Base-by-base conservation (phyloP, 179 eudicot species). In the Actinidia chinensis region DNA sequence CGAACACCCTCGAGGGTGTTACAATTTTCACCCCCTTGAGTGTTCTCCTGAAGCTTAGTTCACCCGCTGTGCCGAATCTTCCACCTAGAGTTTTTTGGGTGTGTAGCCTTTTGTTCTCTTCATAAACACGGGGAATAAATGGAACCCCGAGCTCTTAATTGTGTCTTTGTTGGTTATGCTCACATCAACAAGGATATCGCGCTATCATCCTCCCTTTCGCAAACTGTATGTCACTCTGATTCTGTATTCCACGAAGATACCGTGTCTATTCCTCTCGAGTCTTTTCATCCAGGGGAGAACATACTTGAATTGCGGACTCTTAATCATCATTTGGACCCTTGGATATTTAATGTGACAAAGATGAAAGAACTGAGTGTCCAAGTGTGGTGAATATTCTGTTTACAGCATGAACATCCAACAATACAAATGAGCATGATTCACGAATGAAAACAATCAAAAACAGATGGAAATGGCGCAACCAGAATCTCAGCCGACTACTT, bases 231-330 rank as follows among this genome's bases (percentile, higher is more conserved):
- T 74, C 5, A 59, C 69, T 51, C 33, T 44, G 77, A 74, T 74
- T 52, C n/a, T 10, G 8, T 47, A 7, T 74, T 74, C 43, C 52
- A 28, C 11, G 58, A 60, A 20, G 9, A 5, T 1, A 44, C 20
- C 1, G 25, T 28, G 33, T 59, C 20, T 60, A 50, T 36, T 65
- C 46, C 18, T 65, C 47, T 13, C 14, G 25, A 42, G 71, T 66
- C 71, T 66, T 28, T 54, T 46, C 73, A 46, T 69, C 18, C 46
- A 40, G 40, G 73, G n/a, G 73, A 47, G 73, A 69, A 17, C 47
- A 47, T 1, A 4, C 4, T 22, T 44, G 73, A 69, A 69, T 43
- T 68, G 52, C 14, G 44, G 5, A 68, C 71, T 66, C 23, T 66
- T 5, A 36, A 66, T 15, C n/a, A 44, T 8, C 7, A 20, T 8